These are phyloP conservation scores for Halenospora varia DNA, from an alignment of 495 filamentous ascomycete species.

Conservation along the genomic window DNA sequence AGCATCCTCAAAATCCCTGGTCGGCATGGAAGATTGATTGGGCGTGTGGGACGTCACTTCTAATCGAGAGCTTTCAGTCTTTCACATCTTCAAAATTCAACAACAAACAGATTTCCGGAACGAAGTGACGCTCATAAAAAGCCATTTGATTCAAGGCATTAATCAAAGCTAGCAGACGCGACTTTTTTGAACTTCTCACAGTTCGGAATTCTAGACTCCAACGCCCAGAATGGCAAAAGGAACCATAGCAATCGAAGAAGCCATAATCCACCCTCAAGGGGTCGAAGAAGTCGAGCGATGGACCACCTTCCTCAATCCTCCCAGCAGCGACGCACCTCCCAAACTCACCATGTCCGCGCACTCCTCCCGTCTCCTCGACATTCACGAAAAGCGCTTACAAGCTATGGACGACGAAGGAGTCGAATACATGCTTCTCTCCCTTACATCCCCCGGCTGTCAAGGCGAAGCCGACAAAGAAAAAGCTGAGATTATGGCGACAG, in stretches of 20 bases:
- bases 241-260: constrained; percentile 54
- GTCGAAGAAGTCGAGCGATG: constrained; percentile 26
- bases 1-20: too few species aligned
- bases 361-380: constrained; percentile 34
- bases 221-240: constrained; percentile 19
- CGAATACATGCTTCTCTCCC: constrained; percentile 56
- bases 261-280: constrained; percentile 45
- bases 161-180: too few species aligned
- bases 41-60: too few species aligned
- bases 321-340: constrained; percentile 10
- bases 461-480: constrained; percentile 42
- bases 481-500: constrained; percentile 31
- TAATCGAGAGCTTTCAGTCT: too few species aligned
- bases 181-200: too few species aligned
- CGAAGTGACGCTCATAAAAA: too few species aligned
- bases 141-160: too few species aligned
- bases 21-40: too few species aligned
- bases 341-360: constrained; percentile 30
- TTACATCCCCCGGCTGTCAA: constrained; percentile 54
- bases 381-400: constrained; percentile 46
- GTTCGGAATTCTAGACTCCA: too few species aligned
- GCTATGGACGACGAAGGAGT: constrained; percentile 56
- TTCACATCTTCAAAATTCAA: too few species aligned
- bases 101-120: too few species aligned
- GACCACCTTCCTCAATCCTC: constrained; percentile 29